phyloP scores from a whole-genome alignment of 1,284 basidiomycete genomes.

The Amylostereum chailletii region DNA sequence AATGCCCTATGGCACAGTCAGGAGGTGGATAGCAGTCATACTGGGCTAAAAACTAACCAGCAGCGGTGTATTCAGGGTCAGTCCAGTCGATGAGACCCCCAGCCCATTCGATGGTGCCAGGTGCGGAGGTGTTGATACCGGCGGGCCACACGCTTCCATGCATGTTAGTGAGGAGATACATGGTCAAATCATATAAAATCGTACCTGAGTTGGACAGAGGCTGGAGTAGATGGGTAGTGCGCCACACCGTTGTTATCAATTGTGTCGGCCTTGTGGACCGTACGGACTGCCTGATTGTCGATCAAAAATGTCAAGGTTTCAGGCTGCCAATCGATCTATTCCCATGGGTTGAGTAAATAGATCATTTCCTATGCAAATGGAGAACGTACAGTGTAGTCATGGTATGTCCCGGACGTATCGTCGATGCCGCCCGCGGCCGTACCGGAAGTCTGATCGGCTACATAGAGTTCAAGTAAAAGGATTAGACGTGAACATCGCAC shows the following conservation, averaged over 20 bases:
- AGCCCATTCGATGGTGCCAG: slow-evolving; percentile 70
- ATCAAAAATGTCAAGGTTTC: slow-evolving; percentile 58
- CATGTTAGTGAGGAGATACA: background rate
- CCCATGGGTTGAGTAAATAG: background rate
- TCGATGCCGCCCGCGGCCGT: slow-evolving; percentile 34
- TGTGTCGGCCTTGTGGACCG: slow-evolving; percentile 52
- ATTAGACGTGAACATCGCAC: background rate
- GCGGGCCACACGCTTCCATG: slow-evolving; percentile 66
- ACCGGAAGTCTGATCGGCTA: slow-evolving; percentile 38
- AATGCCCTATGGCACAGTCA: slow-evolving; percentile 33
- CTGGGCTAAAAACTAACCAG: slow-evolving; percentile 27
- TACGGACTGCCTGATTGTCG: slow-evolving; percentile 65
- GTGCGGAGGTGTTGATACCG: slow-evolving; percentile 48
- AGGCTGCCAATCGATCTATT: slow-evolving; percentile 71
- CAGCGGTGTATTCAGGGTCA: slow-evolving; percentile 62
- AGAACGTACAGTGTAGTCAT: slow-evolving; percentile 61
- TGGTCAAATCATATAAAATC: slow-evolving; percentile 1
- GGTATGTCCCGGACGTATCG: slow-evolving; percentile 64
- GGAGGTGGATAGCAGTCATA: slow-evolving; percentile 3
- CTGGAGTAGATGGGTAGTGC: slow-evolving; percentile 68
- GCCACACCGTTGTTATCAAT: slow-evolving; percentile 38
- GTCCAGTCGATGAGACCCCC: slow-evolving; percentile 75
- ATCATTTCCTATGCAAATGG: background rate
- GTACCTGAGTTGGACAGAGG: slow-evolving; percentile 70
- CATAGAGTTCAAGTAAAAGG: slow-evolving; percentile 6